These are phyloP conservation scores for Kazachstania psychrophila DNA, from an alignment of 805 yeast species.

Conservation along the genomic window DNA sequence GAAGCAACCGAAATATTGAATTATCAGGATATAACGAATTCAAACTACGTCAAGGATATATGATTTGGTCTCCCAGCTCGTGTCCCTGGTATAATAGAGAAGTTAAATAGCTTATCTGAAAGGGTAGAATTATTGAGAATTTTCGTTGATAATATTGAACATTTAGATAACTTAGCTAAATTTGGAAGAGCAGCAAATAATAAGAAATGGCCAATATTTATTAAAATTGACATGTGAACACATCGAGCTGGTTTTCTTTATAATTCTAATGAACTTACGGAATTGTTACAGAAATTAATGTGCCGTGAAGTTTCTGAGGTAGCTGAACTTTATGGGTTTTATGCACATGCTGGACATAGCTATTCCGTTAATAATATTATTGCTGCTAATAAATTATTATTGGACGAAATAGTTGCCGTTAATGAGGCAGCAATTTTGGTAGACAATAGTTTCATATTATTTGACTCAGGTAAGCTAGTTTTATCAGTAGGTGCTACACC, in stretches of 20 bases:
- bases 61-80: slow-evolving; percentile 53
- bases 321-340: slow-evolving; percentile 53
- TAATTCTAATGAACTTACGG: slow-evolving; percentile 31
- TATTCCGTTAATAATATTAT: slow-evolving; percentile 40
- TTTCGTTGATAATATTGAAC: slow-evolving; percentile 54
- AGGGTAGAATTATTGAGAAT: slow-evolving; percentile 40
- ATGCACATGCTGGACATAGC: slow-evolving; percentile 75
- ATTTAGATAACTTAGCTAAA: slow-evolving; percentile 39
- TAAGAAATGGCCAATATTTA: slow-evolving; percentile 49
- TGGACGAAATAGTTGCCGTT: slow-evolving; percentile 51
- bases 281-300: slow-evolving; percentile 30
- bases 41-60: slow-evolving; percentile 35
- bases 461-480: no score
- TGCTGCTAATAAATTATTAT: slow-evolving; percentile 39
- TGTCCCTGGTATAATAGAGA: slow-evolving; percentile 38
- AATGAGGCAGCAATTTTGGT: slow-evolving; percentile 42
- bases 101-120: slow-evolving; percentile 36
- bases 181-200: slow-evolving; percentile 23
- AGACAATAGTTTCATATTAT: no score
- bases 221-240: slow-evolving; percentile 66
- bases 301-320: slow-evolving; percentile 21
- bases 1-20: slow-evolving; percentile 50
- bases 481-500: slow-evolving; percentile 80
- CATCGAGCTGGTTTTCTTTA: slow-evolving; percentile 52
- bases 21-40: slow-evolving; percentile 23